phyloP scores from a whole-genome alignment of 1,284 basidiomycete species.

The Mycosarcoma mackinlayi region DNA sequence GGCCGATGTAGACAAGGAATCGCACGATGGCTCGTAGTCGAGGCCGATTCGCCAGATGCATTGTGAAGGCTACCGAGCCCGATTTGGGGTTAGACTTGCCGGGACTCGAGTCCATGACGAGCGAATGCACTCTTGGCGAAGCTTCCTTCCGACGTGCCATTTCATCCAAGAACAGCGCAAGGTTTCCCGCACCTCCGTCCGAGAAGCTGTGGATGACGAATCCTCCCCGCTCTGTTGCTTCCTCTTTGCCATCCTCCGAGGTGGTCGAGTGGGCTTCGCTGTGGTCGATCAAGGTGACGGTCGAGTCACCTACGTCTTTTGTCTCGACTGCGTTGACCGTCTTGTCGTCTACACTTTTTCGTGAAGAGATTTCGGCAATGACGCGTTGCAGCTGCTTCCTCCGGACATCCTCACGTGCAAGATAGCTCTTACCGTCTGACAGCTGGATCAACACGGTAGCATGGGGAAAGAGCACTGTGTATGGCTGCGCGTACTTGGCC shows the following conservation, averaged over 20 bases:
- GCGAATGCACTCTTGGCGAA: slow-evolving; percentile 22
- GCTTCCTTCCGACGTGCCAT: slow-evolving; percentile 21
- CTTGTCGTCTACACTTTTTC: background rate
- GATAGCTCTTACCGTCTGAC: slow-evolving; percentile 48
- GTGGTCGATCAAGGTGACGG: slow-evolving; percentile 39
- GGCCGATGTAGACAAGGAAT: slow-evolving; percentile 35
- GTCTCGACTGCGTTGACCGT: background rate
- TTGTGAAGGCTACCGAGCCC: slow-evolving; percentile 52
- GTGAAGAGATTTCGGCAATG: slow-evolving; percentile 23
- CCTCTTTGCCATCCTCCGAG: slow-evolving; percentile 8
- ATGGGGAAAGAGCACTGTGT: slow-evolving; percentile 55
- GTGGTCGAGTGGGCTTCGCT: slow-evolving; percentile 22
- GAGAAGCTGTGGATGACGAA: slow-evolving; percentile 54
- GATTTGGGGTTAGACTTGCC: slow-evolving; percentile 47
- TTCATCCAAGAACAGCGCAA: slow-evolving; percentile 39
- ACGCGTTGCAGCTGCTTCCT: slow-evolving; percentile 23
- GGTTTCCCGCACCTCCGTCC: slow-evolving; percentile 57
- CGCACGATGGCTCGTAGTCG: slow-evolving; percentile 33
- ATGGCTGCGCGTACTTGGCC: slow-evolving; percentile 60
- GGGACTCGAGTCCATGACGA: slow-evolving; percentile 57
- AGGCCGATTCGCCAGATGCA: slow-evolving; percentile 50
- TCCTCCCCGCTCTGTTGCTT: slow-evolving; percentile 4
- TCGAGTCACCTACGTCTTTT: slow-evolving; percentile 45
- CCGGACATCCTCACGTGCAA: slow-evolving; percentile 31
- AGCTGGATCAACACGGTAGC: slow-evolving; percentile 60